These are phyloP conservation scores for Eudorina sp. DNA, from an alignment of 139 green algal genomes.

Conservation along the genomic window DNA sequence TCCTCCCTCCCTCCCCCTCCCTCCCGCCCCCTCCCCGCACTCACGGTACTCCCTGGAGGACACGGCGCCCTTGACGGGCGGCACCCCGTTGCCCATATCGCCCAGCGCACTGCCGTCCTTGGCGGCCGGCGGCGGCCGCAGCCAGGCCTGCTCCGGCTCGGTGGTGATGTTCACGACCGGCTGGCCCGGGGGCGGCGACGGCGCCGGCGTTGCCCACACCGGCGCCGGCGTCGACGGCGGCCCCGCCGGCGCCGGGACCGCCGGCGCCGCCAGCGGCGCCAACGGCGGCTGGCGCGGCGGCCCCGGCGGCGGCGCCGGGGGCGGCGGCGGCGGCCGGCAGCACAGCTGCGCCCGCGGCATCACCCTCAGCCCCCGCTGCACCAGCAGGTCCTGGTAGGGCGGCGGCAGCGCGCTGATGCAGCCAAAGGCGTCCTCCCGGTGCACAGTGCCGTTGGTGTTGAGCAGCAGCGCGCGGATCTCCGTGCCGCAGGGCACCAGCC, in stretches of 20 bases:
- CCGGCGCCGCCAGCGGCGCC: not conserved
- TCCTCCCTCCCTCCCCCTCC: no score
- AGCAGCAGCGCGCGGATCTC: conserved; percentile 31
- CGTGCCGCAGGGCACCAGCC: conserved; percentile 17
- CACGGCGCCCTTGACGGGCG: not conserved
- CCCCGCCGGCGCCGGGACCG: not conserved
- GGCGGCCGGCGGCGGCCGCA: not conserved
- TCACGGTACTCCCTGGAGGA: no score
- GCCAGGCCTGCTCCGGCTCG: not conserved
- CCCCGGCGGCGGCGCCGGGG: not conserved
- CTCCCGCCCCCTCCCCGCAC: no score
- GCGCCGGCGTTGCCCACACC: not conserved
- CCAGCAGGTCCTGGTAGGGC: not conserved
- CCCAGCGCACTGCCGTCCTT: not conserved
- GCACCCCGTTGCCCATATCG: not conserved
- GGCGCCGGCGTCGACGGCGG: not conserved
- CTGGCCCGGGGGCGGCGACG: not conserved
- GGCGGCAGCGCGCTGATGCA: not conserved
- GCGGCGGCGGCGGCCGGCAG: conserved; percentile 35
- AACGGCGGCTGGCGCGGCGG: not conserved
- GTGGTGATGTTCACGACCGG: not conserved
- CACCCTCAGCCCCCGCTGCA: not conserved
- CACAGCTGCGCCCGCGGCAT: conserved; percentile 1
- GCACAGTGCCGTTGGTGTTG: not conserved
- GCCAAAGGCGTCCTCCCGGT: conserved; percentile 4